These are phyloP conservation scores for Mycosphaerella sp. DNA, from an alignment of 2,329 filamentous ascomycete genomes.

Conservation along the genomic window DNA sequence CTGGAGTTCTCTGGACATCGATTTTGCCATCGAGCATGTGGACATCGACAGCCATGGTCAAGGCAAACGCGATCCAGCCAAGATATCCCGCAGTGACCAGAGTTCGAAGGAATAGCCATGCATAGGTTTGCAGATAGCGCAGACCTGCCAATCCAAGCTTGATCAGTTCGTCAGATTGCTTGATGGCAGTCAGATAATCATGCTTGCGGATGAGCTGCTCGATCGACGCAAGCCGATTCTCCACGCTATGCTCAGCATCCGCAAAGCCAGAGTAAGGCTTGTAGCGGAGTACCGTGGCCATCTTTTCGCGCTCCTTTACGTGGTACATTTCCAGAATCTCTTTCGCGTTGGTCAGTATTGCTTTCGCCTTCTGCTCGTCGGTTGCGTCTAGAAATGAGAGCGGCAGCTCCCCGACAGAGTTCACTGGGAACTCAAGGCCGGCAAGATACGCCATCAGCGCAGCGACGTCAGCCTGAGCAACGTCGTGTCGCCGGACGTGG, in stretches of 20 bases:
- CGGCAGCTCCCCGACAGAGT: conserved; percentile 90
- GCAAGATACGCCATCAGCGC: conserved; percentile 91
- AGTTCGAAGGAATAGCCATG: conserved; percentile 91
- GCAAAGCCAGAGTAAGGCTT: conserved; percentile 67
- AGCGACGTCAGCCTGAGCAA: conserved; percentile 88
- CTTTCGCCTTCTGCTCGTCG: conserved; percentile 72
- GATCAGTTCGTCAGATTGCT: conserved; percentile 69
- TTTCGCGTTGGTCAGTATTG: conserved; percentile 74
- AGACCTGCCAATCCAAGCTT: conserved; percentile 72
- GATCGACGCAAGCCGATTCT: conserved; percentile 63
- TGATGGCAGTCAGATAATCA: conserved; percentile 69
- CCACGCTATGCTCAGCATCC: conserved; percentile 55
- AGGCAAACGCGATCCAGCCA: conserved; percentile 89
- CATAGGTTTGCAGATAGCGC: conserved; percentile 93
- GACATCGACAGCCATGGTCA: conserved; percentile 80
- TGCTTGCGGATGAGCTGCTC: conserved; percentile 59
- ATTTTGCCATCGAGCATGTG: conserved; percentile 72
- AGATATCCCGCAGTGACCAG: conserved; percentile 86
- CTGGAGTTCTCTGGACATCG: conserved; percentile 55
- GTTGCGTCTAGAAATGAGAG: conserved; percentile 71
- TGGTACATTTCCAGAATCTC: conserved; percentile 93
- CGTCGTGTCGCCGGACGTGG: conserved; percentile 77
- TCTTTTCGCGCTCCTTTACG: conserved; percentile 85
- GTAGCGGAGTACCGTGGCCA: conserved; percentile 67
- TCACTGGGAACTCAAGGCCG: conserved; percentile 85